phyloP scores from a whole-genome alignment of 306 rosid species.

The Betula pendula region DNA sequence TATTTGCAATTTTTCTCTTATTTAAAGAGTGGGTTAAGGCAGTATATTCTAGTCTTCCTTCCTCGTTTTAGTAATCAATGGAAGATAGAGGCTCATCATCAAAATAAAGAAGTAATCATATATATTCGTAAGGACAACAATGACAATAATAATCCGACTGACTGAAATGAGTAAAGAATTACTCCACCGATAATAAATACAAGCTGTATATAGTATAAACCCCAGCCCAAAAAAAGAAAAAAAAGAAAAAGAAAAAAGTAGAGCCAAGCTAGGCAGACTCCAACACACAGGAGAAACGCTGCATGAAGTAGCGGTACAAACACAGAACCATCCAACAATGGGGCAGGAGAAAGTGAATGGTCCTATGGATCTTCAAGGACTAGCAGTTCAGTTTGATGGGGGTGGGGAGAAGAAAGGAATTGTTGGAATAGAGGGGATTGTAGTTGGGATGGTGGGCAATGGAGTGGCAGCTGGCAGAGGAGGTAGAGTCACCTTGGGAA shows the following conservation, averaged over 20 bases:
- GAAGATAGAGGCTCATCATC: background rate
- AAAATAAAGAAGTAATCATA: background rate
- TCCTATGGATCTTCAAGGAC: background rate
- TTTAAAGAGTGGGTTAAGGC: too few species aligned
- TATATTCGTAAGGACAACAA: background rate
- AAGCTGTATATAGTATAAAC: background rate
- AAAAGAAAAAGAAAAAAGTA: background rate
- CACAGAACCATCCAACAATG: background rate
- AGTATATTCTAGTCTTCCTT: too few species aligned
- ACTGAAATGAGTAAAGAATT: background rate
- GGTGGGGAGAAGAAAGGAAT: slow-evolving; percentile 26
- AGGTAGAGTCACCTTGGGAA: slow-evolving; percentile 22
- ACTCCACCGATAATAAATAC: background rate
- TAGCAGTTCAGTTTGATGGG: slow-evolving; percentile 26
- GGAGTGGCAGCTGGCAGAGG: slow-evolving; percentile 21
- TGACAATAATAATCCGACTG: background rate
- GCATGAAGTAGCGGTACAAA: background rate
- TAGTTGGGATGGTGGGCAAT: slow-evolving; percentile 18
- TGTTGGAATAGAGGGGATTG: slow-evolving; percentile 15
- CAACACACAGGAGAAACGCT: too few species aligned
- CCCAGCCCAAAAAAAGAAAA: background rate
- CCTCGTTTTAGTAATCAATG: background rate
- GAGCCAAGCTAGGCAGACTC: background rate
- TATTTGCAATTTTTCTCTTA: too few species aligned
- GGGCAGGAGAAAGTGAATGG: background rate